Base-by-base conservation (phyloP, 257 asterid genomes). In the Petunia axillaris region DNA sequence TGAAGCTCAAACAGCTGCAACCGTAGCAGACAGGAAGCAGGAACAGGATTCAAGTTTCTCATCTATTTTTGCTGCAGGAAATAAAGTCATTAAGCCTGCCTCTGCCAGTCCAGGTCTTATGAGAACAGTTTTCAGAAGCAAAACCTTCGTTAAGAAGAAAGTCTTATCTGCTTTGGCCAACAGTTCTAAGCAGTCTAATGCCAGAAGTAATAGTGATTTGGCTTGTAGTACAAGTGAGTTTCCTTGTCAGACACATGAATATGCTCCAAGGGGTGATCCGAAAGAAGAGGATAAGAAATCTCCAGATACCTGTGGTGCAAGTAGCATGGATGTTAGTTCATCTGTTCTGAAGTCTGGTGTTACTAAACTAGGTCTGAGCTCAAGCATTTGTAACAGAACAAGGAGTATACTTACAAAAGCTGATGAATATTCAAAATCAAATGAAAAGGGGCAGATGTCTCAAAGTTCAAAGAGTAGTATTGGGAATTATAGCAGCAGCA, bases 381-480 rank as follows among this genome's bases (percentile, higher is more conserved):
- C 83, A 11, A 80, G 66, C 48, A 44, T 53, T 77, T 44, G 52
- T 57, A 57, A 75, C 55, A 85, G 82, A 87, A 66, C 85, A 39
- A 91, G 80, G 86, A 84, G 76, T 75, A 83, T 65, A 52, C 67
- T 86, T 82, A 80, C 57, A 64, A 84, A 82, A 79, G 73, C 81
- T 76, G 91, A 86, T 76, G 92, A 86, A 83, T 83, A 78, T 76
- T 86, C 91, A 35, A 82, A 90, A 79, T 85, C 91, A 43, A 85
- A 83, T 86, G 95, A 86, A 70, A 91, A 83, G 81, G 91, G 93
- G 75, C 94, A 93, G 82, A 79, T 88, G 65, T 91, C 97, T 50
- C 94, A 88, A 77, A 91, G 97, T 84, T 93, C 97, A 41, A 89
- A 90, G 85, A 91, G 95, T 80, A 94, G 98, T 84, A 82, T 84